Evolutionary conservation across 2,329 filamentous ascomycete genomes (phyloP), one percentile per base, ranked within the genome.

Genomic region (Leptographium radiaticola): DNA sequence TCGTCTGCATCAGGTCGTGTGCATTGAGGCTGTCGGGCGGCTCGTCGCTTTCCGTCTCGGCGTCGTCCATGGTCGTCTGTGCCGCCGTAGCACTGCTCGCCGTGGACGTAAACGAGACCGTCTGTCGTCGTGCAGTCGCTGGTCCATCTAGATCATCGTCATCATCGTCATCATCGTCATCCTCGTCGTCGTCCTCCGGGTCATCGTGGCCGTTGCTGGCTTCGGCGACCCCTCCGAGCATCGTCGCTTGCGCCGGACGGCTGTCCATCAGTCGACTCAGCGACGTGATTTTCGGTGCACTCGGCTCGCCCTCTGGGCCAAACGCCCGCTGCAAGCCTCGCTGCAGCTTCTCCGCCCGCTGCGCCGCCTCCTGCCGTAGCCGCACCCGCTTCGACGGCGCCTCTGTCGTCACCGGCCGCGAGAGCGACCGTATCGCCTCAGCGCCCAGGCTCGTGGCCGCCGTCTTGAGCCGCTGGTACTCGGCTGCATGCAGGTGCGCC

Each of bases 401-500:
- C 0, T 69, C 70, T 0, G 75, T 25, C 25, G 25, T 69, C 11
- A 78, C 72, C 2, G 77, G 77, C 9, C 77, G 70, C 42, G 76
- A 73, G 49, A 80, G 75, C 55, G 70, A 67, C 20, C 63, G 67
- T 56, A 80, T 77, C 11, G 71, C 67, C 20, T 72, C 72, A 1
- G 75, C 75, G 58, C 82, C 82, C 50, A 76, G 74, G 11, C 70
- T 64, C 58, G 71, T 76, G 4, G 80, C 78, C 39, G 72, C 68
- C 38, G 71, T 68, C 65, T 84, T 85, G 46, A 87, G 75, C 5
- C 83, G 77, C 55, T 81, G 74, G 64, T 91, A 91, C 65, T 89
- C 86, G 16, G 81, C 84, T n/a, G 81, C 78, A 63, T 90, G 86
- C 2, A 91, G 75, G 65, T 89, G 86, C 6, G 77, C 75, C 0